Conservation (phyloP, 108 stramenopile genomes). For the Skeletonema menzelii region DNA sequence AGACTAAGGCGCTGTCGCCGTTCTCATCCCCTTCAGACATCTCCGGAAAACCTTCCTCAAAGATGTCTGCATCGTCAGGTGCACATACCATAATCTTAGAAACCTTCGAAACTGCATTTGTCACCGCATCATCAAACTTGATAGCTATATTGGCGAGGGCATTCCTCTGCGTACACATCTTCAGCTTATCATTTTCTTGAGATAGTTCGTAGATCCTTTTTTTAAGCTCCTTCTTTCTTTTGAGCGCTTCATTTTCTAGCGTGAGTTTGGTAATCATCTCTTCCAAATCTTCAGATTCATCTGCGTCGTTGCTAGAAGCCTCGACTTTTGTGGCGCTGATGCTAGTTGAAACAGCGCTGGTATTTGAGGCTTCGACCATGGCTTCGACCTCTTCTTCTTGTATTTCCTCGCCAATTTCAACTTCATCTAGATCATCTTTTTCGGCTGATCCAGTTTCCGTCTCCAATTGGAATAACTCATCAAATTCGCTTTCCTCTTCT, state of each 20-base stretch:
- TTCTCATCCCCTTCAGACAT: not conserved
- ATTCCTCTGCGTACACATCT: constrained; percentile 1
- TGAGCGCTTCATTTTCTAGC: not conserved
- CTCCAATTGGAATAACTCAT: not conserved
- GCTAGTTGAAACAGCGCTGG: not conserved
- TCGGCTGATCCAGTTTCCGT: not conserved
- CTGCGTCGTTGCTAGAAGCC: not conserved
- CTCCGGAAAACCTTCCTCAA: not conserved
- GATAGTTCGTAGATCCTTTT: not conserved
- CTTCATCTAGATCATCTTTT: not conserved
- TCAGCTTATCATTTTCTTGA: not conserved
- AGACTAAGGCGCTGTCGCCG: not conserved
- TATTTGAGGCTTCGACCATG: not conserved
- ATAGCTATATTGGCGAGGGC: constrained; percentile 8
- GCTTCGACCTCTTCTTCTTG: not conserved
- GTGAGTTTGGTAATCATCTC: not conserved
- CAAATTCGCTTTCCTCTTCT: not conserved
- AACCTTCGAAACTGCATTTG: constrained; percentile 7
- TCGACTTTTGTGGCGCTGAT: not conserved
- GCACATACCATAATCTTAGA: constrained; percentile 7
- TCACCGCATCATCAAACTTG: constrained; percentile 24
- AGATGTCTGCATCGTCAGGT: not conserved
- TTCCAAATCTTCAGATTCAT: not conserved
- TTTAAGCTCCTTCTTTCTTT: not conserved
- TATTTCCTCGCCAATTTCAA: not conserved